phyloP scores from a whole-genome alignment of 495 filamentous ascomycete species.

The Neurospora sp. region DNA sequence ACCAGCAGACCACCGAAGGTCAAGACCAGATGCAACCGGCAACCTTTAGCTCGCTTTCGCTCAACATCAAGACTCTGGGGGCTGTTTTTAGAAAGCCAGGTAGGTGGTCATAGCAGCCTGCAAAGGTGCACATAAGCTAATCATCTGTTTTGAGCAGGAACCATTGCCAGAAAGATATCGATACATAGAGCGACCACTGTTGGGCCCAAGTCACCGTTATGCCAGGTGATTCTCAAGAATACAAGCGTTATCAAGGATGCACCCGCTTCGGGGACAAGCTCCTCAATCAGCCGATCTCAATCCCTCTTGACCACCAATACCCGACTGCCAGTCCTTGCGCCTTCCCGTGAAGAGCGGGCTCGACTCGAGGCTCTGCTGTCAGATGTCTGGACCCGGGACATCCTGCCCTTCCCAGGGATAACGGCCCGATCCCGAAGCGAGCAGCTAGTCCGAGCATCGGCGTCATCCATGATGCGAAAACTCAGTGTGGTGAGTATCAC shows the following conservation, averaged over 20 bases:
- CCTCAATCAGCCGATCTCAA: constrained; percentile 56
- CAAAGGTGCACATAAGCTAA: background rate
- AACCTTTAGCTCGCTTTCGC: constrained; percentile 48
- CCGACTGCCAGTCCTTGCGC: constrained; percentile 52
- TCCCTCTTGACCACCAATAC: constrained; percentile 55
- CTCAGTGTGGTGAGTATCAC: constrained; percentile 65
- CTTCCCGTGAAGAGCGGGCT: constrained; percentile 63
- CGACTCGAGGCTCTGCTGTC: constrained; percentile 64
- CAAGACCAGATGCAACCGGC: constrained; percentile 35
- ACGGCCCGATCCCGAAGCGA: constrained; percentile 50
- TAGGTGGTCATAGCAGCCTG: constrained; percentile 8
- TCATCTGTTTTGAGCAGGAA: constrained; percentile 34
- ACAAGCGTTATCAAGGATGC: constrained; percentile 60
- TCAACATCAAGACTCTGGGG: constrained; percentile 66
- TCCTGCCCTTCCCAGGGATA: constrained; percentile 82
- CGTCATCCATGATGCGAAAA: constrained; percentile 73
- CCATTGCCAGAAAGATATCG: constrained; percentile 64
- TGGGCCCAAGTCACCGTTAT: constrained; percentile 48
- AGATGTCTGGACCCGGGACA: constrained; percentile 78
- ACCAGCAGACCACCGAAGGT: constrained; percentile 29
- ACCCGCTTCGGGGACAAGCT: constrained; percentile 22
- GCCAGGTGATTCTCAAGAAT: constrained; percentile 82
- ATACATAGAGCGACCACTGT: constrained; percentile 67
- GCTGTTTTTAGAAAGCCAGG: constrained; percentile 59
- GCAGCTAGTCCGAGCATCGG: constrained; percentile 55